These are phyloP conservation scores for Yamadazyma paraphyllophila DNA, from an alignment of 805 yeast species.

Conservation along the genomic window DNA sequence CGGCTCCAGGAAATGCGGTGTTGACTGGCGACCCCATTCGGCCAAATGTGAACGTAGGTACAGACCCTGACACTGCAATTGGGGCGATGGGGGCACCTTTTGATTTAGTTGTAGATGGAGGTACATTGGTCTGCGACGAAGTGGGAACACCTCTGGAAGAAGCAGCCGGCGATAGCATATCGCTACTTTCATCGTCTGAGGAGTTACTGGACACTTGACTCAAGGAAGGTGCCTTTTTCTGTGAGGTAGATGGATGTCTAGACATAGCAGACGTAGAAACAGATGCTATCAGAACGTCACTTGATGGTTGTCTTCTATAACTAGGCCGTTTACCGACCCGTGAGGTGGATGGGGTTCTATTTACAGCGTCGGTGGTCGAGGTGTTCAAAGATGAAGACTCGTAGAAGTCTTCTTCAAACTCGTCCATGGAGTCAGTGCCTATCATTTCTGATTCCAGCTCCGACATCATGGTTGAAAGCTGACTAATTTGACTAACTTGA, in stretches of 20 bases:
- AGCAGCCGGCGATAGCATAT: slow-evolving; percentile 7
- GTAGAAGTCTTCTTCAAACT: slow-evolving; percentile 33
- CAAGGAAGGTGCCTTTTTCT: slow-evolving; percentile 25
- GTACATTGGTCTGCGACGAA: neutral
- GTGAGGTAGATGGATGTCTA: slow-evolving; percentile 9
- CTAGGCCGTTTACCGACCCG: slow-evolving; percentile 24
- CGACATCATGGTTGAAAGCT: slow-evolving; percentile 41
- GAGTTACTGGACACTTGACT: slow-evolving; percentile 37
- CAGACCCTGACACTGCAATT: neutral
- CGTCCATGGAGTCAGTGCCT: slow-evolving; percentile 40
- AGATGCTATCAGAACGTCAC: slow-evolving; percentile 37
- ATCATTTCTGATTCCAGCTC: slow-evolving; percentile 41
- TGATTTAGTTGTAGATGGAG: neutral
- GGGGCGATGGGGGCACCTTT: slow-evolving; percentile 3
- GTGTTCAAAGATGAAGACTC: slow-evolving; percentile 38
- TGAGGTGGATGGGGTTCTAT: neutral
- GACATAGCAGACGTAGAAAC: slow-evolving; percentile 24
- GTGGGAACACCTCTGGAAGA: slow-evolving; percentile 1
- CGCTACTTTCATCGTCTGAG: slow-evolving; percentile 31
- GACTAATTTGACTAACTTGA: slow-evolving; percentile 41
- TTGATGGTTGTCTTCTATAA: slow-evolving; percentile 30
- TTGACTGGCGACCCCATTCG: slow-evolving; percentile 4
- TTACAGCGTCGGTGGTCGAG: slow-evolving; percentile 17
- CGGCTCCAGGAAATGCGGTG: neutral
- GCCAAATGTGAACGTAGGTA: slow-evolving; percentile 3